These are phyloP conservation scores for Phytopythium sindhum DNA, from an alignment of 352 stramenopile genomes.

Conservation along the genomic window DNA sequence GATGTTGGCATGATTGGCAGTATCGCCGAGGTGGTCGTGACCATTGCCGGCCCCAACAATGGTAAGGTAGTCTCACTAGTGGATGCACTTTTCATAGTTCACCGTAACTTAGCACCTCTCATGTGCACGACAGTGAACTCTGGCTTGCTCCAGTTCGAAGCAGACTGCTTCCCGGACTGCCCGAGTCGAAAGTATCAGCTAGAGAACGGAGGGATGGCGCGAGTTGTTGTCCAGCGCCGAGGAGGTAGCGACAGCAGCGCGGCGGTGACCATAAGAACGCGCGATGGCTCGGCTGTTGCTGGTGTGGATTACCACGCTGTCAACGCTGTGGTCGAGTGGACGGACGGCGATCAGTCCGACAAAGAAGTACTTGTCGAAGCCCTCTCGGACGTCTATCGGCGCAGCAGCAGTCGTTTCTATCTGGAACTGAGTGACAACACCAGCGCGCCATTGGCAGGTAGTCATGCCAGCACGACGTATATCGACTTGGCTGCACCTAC, in stretches of 20 bases:
- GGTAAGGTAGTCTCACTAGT: conserved; percentile 5
- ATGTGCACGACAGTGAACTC: conserved; percentile 16
- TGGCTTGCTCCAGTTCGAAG: conserved; percentile 57
- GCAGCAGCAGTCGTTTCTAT: conserved; percentile 23
- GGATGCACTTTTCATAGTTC: background rate
- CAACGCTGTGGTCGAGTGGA: conserved; percentile 35
- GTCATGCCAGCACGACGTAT: conserved; percentile 30
- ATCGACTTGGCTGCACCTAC: conserved; percentile 42
- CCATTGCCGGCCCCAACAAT: conserved; percentile 61
- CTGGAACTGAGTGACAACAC: conserved; percentile 33
- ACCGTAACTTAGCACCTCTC: background rate
- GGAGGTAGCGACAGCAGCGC: conserved; percentile 45
- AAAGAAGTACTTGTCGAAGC: conserved; percentile 45
- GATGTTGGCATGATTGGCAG: conserved; percentile 33
- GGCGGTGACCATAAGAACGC: conserved; percentile 37
- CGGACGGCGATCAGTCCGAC: conserved; percentile 45
- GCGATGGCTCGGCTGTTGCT: conserved; percentile 41
- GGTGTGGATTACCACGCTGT: conserved; percentile 50
- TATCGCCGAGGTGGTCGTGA: conserved; percentile 41
- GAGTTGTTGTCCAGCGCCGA: conserved; percentile 49
- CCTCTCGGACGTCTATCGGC: conserved; percentile 28
- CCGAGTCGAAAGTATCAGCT: conserved; percentile 38
- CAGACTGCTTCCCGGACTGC: conserved; percentile 68
- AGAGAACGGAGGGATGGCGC: conserved; percentile 40
- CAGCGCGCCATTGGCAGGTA: conserved; percentile 17